These are phyloP conservation scores for Myxozyma melibiosi DNA, from an alignment of 805 yeast species.

Conservation along the genomic window DNA sequence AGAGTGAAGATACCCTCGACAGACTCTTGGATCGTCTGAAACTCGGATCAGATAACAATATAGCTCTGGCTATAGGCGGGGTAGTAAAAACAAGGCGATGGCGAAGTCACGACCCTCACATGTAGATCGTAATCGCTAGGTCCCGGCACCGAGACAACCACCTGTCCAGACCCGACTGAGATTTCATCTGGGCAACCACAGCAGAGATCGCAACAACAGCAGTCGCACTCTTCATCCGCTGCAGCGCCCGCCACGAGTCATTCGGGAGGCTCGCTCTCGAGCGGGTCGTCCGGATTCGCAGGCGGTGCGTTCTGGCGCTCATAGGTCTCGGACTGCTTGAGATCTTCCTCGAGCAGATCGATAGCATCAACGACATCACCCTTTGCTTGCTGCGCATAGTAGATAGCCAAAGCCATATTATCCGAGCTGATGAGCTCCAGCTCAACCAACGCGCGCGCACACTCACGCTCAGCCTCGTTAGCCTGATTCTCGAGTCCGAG, in stretches of 20 bases:
- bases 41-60: background rate
- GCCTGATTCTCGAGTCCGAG: slow-evolving; percentile 29
- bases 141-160: background rate
- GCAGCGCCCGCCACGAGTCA: slow-evolving; percentile 12
- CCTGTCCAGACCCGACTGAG: background rate
- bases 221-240: background rate
- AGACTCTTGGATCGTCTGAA: too few relatives aligned
- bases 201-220: slow-evolving; percentile 9
- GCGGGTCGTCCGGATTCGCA: slow-evolving; percentile 10
- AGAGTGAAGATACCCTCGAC: too few relatives aligned
- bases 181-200: background rate
- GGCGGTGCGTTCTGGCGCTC: slow-evolving; percentile 20
- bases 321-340: slow-evolving; percentile 19
- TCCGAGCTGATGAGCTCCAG: slow-evolving; percentile 24
- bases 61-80: background rate
- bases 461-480: slow-evolving; percentile 21
- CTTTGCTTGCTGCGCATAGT: slow-evolving; percentile 30
- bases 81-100: background rate
- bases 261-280: slow-evolving; percentile 6
- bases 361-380: slow-evolving; percentile 31
- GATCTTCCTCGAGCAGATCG: slow-evolving; percentile 29
- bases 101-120: background rate
- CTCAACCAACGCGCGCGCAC: slow-evolving; percentile 28
- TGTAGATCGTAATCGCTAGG: slow-evolving; percentile 1
- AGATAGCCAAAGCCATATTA: slow-evolving; percentile 31